Base-by-base conservation (phyloP, 2,329 filamentous ascomycete species). In the Westerdykella sp. region DNA sequence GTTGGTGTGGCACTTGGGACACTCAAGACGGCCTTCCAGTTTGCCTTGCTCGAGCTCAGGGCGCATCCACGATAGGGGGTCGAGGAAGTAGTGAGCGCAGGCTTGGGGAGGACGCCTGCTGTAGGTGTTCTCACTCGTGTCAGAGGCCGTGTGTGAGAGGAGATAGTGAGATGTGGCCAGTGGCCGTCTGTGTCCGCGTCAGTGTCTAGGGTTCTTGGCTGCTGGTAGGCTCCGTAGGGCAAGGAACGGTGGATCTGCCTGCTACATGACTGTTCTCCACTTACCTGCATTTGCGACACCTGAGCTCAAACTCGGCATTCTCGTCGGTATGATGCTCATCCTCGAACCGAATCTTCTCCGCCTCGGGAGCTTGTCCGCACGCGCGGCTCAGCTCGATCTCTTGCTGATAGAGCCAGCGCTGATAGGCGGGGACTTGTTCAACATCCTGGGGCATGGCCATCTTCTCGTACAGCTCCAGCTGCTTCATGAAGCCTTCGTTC, bases 51-150 rank as follows among this genome's bases (percentile, higher is more conserved):
- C 85, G n/a, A 98, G 79, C 57, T 84, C 83, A 1, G 82, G 73
- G 6, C 86, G 81, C 93, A 98, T 98, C 93, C 93, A 98, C 12
- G 87, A 87, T 28, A 98, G 73, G 0, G 93, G 88, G 59, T 97
- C 89, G 50, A 97, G 69, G 67, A 96, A 97, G 64, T 90, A 80
- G 66, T 97, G 91, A 15, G 85, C 84, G 59, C 93, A 98, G 28
- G 70, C 62, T 13, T 60, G 52, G 32, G 62, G 51, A 16, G 54
- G 30, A 16, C 41, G 40, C 15, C 32, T 37, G 28, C 41, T 25
- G 44, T 37, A 42, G 46, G 34, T 47, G 39, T 55, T 48, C 44
- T 46, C 43, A 42, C 48, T 42, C 30, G 34, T 32, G 18, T 34
- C 31, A 7, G 53, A 38, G 53, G 69, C 54, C 54, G 70, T 65